A percentile compares a stretch with the other conserved stretches of the same genome.
Conservation (phyloP, 768 basidiomycete species). For the Trametes sanguinea region DNA sequence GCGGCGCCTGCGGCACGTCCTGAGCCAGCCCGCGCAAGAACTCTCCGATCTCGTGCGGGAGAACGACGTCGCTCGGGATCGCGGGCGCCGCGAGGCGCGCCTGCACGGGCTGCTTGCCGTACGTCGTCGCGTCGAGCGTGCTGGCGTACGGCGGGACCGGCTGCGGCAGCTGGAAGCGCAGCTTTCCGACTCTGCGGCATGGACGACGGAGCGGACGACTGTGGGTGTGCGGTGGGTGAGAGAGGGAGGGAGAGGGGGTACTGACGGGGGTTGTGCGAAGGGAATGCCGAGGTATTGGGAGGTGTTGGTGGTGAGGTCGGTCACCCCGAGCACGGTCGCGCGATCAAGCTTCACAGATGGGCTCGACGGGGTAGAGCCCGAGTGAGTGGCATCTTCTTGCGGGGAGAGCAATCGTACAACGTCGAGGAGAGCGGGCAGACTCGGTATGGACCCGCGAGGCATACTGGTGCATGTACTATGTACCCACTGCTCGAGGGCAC, state of each 20-base stretch:
- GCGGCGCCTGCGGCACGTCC: background rate
- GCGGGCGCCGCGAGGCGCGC: conserved; percentile 1
- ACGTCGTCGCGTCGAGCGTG: conserved; percentile 19
- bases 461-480: no score
- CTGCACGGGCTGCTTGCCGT: conserved; percentile 25
- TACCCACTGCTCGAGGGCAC: no score
- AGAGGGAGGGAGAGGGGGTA: background rate
- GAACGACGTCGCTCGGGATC: background rate
- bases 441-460: no score
- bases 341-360: conserved; percentile 42
- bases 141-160: conserved; percentile 10
- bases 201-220: background rate
- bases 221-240: background rate
- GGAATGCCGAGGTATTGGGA: conserved; percentile 53
- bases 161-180: conserved; percentile 27
- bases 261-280: conserved; percentile 57
- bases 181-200: conserved; percentile 17
- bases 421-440: no score
- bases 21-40: background rate
- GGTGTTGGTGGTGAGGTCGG: conserved; percentile 32
- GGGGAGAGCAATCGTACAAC: no score
- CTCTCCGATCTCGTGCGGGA: background rate
- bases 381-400: no score
- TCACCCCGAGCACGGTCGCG: conserved; percentile 47
- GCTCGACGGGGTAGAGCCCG: background rate